Base-by-base conservation (phyloP, 441 rosid species). In the Eruca vesicaria region DNA sequence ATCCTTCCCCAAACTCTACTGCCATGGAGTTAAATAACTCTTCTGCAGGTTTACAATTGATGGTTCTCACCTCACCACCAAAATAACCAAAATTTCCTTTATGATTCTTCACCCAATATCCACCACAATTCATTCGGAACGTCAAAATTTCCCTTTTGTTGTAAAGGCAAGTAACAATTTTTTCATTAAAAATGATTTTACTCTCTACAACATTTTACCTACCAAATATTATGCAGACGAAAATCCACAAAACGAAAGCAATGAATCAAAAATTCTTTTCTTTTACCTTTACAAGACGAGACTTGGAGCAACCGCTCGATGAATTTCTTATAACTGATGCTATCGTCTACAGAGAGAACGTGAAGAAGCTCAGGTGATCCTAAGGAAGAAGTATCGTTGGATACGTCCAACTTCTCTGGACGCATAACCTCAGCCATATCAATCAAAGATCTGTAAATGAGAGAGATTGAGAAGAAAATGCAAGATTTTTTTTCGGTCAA, bases 341-440 rank as follows among this genome's bases (percentile, higher is more conserved):
- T 93, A 33, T 93, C 98, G 52, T 93, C 98, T 1, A 93, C 97
- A 8, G 97, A 97, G 2, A 93, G 84, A 7, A 94, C 97, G 66
- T 94, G 98, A 61, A 86, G 75, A 45, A 70, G 71, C 12, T 76
- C 74, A 1, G 79, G 28, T 0, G 89, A 81, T 26, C 64, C 69
- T 41, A 69, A 55, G 3, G 75, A n/a, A n/a, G n/a, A n/a, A n/a
- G n/a, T n/a, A n/a, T n/a, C n/a, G n/a, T n/a, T n/a, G n/a, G n/a
- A n/a, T n/a, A n/a, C 28, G 2, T 1, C 69, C 18, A 76, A 20
- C 38, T 19, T 69, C 74, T 69, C 74, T 0, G 75, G 75, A 57
- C 55, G 71, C 31, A 76, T 7, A 70, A 76, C 80, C 72, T 70
- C 80, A 0, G 72, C 76, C 80, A 76, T 76, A 8, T 57, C 36